These are phyloP conservation scores for Rhizoclosmatium hyalinum DNA, from an alignment of 371 early-diverging fungal species.

Conservation along the genomic window DNA sequence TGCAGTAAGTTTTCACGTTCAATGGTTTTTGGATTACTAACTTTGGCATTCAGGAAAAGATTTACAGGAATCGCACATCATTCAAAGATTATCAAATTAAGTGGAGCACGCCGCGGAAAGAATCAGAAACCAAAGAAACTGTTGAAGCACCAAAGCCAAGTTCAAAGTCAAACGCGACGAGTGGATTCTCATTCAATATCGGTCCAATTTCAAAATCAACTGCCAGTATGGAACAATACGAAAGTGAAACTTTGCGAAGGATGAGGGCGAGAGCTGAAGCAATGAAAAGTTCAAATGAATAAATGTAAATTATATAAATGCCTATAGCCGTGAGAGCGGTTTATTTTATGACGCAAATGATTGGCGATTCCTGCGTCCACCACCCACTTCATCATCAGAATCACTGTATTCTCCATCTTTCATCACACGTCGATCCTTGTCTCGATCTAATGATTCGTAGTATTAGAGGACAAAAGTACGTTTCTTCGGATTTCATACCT, in stretches of 20 bases:
- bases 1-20: slow-evolving; percentile 12
- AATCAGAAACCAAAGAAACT: too few relatives aligned
- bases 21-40: neutral
- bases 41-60: slow-evolving; percentile 1
- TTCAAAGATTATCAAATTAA: slow-evolving; percentile 15
- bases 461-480: neutral
- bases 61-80: slow-evolving; percentile 3
- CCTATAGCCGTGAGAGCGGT: neutral
- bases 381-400: slow-evolving; percentile 64
- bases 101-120: neutral
- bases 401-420: slow-evolving; percentile 67
- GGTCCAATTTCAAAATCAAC: neutral
- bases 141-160: neutral
- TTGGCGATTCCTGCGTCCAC: neutral
- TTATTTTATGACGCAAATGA: neutral
- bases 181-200: slow-evolving; percentile 20
- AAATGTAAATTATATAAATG: neutral
- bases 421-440: neutral
- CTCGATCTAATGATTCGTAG: too few relatives aligned
- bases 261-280: slow-evolving; percentile 2
- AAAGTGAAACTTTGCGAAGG: slow-evolving; percentile 5
- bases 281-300: neutral
- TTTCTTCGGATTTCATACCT: slow-evolving; percentile 45
- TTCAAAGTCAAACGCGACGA: neutral
- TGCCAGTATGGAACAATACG: neutral